Conservation (phyloP, 176 grass and related monocot species). For the Cenchrus purpureus region DNA sequence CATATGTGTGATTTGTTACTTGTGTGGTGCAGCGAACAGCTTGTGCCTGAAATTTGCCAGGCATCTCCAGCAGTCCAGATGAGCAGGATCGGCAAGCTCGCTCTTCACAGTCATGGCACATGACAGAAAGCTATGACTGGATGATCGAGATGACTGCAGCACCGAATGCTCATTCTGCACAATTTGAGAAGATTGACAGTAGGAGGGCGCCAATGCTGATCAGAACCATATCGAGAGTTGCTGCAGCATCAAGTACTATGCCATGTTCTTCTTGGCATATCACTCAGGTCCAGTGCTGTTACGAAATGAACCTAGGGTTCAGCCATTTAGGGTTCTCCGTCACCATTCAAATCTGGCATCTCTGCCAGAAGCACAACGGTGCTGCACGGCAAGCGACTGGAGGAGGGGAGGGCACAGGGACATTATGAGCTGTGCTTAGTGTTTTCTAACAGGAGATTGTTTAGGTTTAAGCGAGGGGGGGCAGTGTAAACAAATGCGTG, state of each 20-base stretch:
- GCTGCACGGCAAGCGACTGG: too few species aligned
- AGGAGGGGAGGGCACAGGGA: background rate
- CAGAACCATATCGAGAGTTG: background rate
- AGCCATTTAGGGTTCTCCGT: conserved; percentile 3
- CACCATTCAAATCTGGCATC: conserved; percentile 20
- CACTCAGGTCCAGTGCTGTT: background rate
- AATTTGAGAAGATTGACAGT: background rate
- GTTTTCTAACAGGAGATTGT: background rate
- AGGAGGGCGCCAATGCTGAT: conserved; percentile 10
- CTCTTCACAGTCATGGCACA: background rate
- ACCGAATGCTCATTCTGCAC: conserved; percentile 56
- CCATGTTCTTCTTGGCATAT: background rate
- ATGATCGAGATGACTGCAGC: conserved; percentile 45
- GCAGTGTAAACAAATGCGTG: conserved; percentile 43
- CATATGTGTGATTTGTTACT: background rate
- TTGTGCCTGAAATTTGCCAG: conserved; percentile 25
- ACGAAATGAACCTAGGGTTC: background rate
- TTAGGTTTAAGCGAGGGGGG: background rate
- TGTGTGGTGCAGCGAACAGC: background rate
- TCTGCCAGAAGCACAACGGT: background rate
- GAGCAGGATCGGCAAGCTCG: background rate
- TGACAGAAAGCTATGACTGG: conserved; percentile 25
- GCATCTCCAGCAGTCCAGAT: background rate
- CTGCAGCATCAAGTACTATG: conserved; percentile 19
- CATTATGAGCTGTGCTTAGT: conserved; percentile 42